Evolutionary conservation across 805 yeast genomes (phyloP).

Genomic region (Candida railenensis): DNA sequence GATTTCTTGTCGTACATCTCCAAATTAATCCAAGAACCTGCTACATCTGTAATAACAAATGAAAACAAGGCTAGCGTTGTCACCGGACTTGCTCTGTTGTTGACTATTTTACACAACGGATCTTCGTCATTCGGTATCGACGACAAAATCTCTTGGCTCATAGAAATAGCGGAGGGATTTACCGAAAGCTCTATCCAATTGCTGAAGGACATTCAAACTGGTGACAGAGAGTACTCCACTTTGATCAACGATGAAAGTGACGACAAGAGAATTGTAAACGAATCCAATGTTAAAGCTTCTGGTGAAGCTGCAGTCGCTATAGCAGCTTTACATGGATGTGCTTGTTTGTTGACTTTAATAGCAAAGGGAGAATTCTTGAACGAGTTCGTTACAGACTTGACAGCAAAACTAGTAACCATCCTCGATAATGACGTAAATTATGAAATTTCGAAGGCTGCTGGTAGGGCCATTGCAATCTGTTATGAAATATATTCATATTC

Average conservation of each 20-base stretch:
- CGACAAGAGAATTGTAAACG: conserved; percentile 34
- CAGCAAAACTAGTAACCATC: conserved; percentile 40
- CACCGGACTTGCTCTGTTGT: conserved; percentile 36
- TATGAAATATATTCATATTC: conserved; percentile 51
- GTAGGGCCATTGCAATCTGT: conserved; percentile 53
- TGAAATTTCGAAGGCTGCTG: conserved; percentile 55
- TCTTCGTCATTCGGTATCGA: conserved; percentile 52
- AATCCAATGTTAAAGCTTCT: conserved; percentile 27
- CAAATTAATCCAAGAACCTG: conserved; percentile 32
- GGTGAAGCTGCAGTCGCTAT: conserved; percentile 38
- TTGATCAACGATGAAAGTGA: conserved; percentile 32
- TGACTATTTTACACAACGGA: conserved; percentile 46
- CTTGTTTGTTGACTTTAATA: conserved; percentile 43
- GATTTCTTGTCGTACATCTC: conserved; percentile 28
- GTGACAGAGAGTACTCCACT: conserved; percentile 44
- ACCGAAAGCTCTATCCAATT: conserved; percentile 28
- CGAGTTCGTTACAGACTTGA: conserved; percentile 36
- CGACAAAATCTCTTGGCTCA: conserved; percentile 40
- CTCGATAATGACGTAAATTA: conserved; percentile 40
- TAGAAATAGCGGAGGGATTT: conserved; percentile 45
- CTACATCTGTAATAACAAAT: conserved; percentile 31
- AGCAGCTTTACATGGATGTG: conserved; percentile 48
- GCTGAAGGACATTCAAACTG: conserved; percentile 33
- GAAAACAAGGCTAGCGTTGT: conserved; percentile 38
- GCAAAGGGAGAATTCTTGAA: conserved; percentile 43